Percentiles rank a stretch among this genome's conserved stretches.
These are phyloP conservation scores for Astragalus membranaceus DNA, from an alignment of 306 rosid genomes.

Conservation along the genomic window DNA sequence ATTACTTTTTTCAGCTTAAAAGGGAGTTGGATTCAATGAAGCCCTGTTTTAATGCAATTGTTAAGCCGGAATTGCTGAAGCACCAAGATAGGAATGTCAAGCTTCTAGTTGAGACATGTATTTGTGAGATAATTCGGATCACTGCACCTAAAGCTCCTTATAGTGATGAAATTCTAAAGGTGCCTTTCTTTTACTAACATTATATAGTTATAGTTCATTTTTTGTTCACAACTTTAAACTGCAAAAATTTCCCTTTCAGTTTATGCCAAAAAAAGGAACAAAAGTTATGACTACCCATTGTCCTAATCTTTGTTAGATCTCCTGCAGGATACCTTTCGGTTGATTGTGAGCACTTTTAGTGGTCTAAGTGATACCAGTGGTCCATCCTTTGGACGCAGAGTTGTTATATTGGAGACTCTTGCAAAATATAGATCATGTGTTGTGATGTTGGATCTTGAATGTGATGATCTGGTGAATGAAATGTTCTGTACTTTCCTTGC, in stretches of 20 bases:
- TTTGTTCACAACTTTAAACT: slow-evolving; percentile 5
- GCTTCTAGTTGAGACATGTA: slow-evolving; percentile 91
- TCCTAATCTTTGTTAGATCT: slow-evolving; percentile 27
- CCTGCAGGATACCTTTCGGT: slow-evolving; percentile 78
- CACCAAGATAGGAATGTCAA: slow-evolving; percentile 95
- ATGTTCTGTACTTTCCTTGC: too few relatives aligned
- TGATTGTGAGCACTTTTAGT: too few relatives aligned
- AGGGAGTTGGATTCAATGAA: too few relatives aligned
- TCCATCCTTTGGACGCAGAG: too few relatives aligned
- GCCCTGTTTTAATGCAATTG: too few relatives aligned
- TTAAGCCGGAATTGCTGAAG: slow-evolving; percentile 79
- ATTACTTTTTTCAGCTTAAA: too few relatives aligned
- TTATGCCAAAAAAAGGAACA: neutral
- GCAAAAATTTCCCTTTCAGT: neutral
- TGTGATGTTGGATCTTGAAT: too few relatives aligned
- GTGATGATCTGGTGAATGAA: too few relatives aligned
- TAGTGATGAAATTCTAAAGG: slow-evolving; percentile 85
- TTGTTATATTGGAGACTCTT: too few relatives aligned
- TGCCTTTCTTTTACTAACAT: slow-evolving; percentile 22
- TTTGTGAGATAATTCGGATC: slow-evolving; percentile 93
- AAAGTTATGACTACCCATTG: slow-evolving; percentile 7
- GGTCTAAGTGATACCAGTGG: too few relatives aligned
- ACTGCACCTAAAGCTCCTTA: slow-evolving; percentile 99
- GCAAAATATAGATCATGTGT: too few relatives aligned
- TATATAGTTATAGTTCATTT: neutral